Conservation (phyloP, 805 yeast species). For the Yamadazyma laniorum region DNA sequence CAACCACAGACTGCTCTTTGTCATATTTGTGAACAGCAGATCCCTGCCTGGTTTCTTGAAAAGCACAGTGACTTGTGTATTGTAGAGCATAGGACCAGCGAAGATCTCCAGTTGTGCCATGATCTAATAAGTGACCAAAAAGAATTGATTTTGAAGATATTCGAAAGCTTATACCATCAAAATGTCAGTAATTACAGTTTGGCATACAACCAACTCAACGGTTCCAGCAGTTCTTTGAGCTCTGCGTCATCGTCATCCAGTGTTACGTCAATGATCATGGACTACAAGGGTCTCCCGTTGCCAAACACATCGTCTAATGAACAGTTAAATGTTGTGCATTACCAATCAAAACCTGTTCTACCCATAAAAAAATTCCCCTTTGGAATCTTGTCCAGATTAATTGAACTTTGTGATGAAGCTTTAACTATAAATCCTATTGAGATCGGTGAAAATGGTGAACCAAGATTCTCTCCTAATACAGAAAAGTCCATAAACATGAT, state of each 20-base stretch:
- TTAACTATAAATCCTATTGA: conserved; percentile 60
- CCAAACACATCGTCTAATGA: conserved; percentile 22
- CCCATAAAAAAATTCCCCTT: conserved; percentile 54
- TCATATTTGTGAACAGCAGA: conserved; percentile 83
- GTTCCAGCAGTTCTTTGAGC: conserved; percentile 15
- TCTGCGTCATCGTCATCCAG: conserved; percentile 21
- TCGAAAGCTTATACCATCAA: conserved; percentile 36
- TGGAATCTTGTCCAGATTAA: conserved; percentile 54
- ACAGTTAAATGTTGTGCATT: conserved; percentile 2
- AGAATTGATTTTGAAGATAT: conserved; percentile 44
- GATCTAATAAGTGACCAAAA: conserved; percentile 75
- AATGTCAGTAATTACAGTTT: conserved; percentile 12
- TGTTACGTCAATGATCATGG: conserved; percentile 24
- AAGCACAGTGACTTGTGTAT: conserved; percentile 85
- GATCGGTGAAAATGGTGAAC: conserved; percentile 25
- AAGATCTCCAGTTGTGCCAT: conserved; percentile 70
- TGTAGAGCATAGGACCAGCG: conserved; percentile 79
- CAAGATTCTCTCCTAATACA: conserved; percentile 57
- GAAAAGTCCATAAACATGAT: conserved; percentile 52
- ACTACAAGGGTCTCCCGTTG: conserved; percentile 60
- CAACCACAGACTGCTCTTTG: conserved; percentile 83
- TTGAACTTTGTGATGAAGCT: conserved; percentile 74
- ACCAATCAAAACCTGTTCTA: conserved; percentile 5
- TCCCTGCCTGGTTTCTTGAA: conserved; percentile 98
- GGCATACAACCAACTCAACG: neutral